Base-by-base conservation (phyloP, 495 filamentous ascomycete genomes). In the Tuber magnatum region DNA sequence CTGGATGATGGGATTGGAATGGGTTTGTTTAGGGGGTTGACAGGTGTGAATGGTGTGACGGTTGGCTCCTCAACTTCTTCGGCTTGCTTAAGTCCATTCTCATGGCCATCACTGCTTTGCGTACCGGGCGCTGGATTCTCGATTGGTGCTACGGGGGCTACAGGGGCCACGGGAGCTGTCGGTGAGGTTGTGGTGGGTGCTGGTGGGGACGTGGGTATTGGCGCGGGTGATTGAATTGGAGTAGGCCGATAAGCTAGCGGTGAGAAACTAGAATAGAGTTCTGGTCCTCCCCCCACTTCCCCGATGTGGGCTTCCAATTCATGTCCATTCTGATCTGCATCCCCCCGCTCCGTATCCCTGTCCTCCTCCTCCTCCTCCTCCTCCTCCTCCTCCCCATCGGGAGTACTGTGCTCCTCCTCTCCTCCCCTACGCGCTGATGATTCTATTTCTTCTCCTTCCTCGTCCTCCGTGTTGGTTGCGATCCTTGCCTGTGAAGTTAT, bases 371-470 rank as follows among this genome's bases (percentile, higher is more conserved):
- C n/a, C 10, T 42, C 72, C 28, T 39, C 40, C 56, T 69, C 44
- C 35, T 38, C 46, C 24, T 48, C 40, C 28, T 75, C 41, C n/a
- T n/a, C n/a, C n/a, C n/a, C n/a, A n/a, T n/a, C n/a, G 14, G 42
- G 5, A 12, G 68, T 28, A 3, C 51, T 61, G 12, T 61, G n/a
- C 51, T 44, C 71, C n/a, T 32, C 16, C 20, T 70, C 71, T 32
- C 56, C 51, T 68, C 14, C 32, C 24, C 40, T 44, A 73, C 68
- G 70, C 74, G 70, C 70, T 68, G 51, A 14, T 32, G n/a, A 28
- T 32, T n/a, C 51, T 32, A 61, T 10, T 32, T 61, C 51, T 16
- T 32, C 51, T 5, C 1, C 51, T 32, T 61, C 51, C 51, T 61
- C 51, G 51, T 61, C n/a, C 10, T 61, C 51, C n/a, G 51, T 32